These are phyloP conservation scores for Talaromyces stipitatus DNA, from an alignment of 495 filamentous ascomycete genomes.

Conservation along the genomic window DNA sequence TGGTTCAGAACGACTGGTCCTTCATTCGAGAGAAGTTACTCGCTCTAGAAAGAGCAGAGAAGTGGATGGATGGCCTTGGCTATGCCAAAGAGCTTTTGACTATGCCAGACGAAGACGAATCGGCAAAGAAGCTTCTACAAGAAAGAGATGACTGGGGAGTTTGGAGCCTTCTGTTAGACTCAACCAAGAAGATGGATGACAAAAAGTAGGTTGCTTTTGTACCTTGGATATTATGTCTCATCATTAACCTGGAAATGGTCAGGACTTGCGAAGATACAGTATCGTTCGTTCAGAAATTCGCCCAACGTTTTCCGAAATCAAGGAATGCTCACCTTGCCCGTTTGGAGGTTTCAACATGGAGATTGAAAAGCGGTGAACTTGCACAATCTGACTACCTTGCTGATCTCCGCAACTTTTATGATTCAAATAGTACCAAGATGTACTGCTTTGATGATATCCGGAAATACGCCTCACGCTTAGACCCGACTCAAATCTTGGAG, in stretches of 20 bases:
- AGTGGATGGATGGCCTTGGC: constrained; percentile 40
- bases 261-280: constrained; percentile 25
- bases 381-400: constrained; percentile 29
- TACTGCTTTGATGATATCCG: constrained; percentile 49
- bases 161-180: constrained; percentile 39
- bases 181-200: constrained; percentile 20
- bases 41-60: constrained; percentile 30
- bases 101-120: constrained; percentile 25
- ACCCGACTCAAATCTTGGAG: constrained; percentile 24
- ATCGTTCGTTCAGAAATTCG: constrained; percentile 27
- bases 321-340: constrained; percentile 42
- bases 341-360: constrained; percentile 20
- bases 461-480: constrained; percentile 33
- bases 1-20: constrained; percentile 45
- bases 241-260: not conserved
- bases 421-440: constrained; percentile 39
- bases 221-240: not conserved
- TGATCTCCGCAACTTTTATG: constrained; percentile 41
- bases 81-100: constrained; percentile 34
- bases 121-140: constrained; percentile 18
- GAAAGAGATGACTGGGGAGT: constrained; percentile 51
- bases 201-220: constrained; percentile 27
- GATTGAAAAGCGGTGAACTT: constrained; percentile 21
- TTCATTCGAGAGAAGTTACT: constrained; percentile 40
- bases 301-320: constrained; percentile 29